Conservation (phyloP, 768 basidiomycete species). For the Russula sp. region DNA sequence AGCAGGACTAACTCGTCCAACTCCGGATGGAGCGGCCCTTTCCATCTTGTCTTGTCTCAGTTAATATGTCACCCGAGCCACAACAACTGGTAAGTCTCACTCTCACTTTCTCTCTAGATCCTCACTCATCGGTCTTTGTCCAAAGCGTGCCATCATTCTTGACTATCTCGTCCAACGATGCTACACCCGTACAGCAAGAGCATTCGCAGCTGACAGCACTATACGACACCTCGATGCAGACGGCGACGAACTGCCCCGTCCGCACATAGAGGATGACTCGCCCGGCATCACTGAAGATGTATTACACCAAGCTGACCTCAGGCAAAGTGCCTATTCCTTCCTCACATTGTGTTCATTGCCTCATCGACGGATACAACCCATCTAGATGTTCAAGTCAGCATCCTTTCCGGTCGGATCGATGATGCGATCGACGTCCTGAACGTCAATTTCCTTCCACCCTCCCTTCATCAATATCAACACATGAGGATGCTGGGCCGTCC, state of each 20-base stretch:
- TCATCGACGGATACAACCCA: not conserved
- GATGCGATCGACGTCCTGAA: conserved; percentile 67
- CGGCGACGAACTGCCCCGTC: conserved; percentile 57
- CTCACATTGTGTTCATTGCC: not conserved
- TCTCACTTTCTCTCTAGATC: not conserved
- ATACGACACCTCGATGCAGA: conserved; percentile 64
- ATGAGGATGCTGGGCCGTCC: not conserved
- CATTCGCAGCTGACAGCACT: conserved; percentile 62
- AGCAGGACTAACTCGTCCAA: not conserved
- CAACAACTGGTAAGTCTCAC: conserved; percentile 22
- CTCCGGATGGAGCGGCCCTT: not conserved
- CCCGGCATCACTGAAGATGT: conserved; percentile 26
- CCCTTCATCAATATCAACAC: conserved; percentile 30
- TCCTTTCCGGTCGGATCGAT: conserved; percentile 74
- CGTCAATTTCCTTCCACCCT: conserved; percentile 70
- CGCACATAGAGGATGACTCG: conserved; percentile 31
- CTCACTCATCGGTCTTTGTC: not conserved
- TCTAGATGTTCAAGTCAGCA: conserved; percentile 64
- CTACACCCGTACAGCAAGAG: conserved; percentile 66
- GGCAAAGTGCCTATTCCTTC: conserved; percentile 17
- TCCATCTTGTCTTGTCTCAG: not conserved
- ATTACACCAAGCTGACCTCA: conserved; percentile 21
- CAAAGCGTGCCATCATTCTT: conserved; percentile 64
- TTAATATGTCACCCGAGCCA: conserved; percentile 14
- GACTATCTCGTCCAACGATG: conserved; percentile 76